Base-by-base conservation (phyloP, 352 stramenopile genomes). In the Pythium guiyangense region DNA sequence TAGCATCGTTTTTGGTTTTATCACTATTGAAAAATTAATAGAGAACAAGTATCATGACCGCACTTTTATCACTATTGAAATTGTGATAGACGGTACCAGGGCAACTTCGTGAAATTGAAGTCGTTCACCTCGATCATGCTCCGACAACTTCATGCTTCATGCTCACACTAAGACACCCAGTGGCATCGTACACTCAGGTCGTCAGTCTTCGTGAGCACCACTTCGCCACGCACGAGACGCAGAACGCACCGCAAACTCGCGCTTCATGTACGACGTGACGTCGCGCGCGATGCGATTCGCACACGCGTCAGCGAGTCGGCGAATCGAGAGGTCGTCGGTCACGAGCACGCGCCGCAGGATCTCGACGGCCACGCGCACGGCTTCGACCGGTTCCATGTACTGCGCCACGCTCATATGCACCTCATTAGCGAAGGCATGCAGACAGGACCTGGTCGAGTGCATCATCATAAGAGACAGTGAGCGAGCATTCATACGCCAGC, bases 241-340 rank as follows among this genome's bases (percentile, higher is more conserved):
- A 31, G 15, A 57, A 37, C 39, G 39, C 25, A 49, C 39, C 18
- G 46, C 59, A 25, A 34, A 48, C 40, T 46, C 45, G n/a, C 15
- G 29, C 40, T 60, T 65, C 37, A 65, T 17, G 15, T 60, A 52
- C 20, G 52, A 42, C 10, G 48, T 57, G 46, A 40, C 47, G 26
- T 60, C 59, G 25, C 54, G 39, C 17, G 34, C 56, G 25, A 61
- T 48, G 35, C 59, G 59, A 11, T 3, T 43, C 20, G 52, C 40
- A 43, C 60, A 54, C 6, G 40, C 17, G 12, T 54, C 59, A 0
- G 59, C 59, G 4, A 37, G 52, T 46, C 59, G 48, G 18, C 54
- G 59, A 1, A 65, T 39, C 8, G 52, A 60, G 14, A 60, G 47
- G 48, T 65, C 59, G 3, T 65, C 59, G 3, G 54, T 57, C 17